These are phyloP conservation scores for Sarocladium oryzae DNA, from an alignment of 2,329 filamentous ascomycete genomes.

Conservation along the genomic window DNA sequence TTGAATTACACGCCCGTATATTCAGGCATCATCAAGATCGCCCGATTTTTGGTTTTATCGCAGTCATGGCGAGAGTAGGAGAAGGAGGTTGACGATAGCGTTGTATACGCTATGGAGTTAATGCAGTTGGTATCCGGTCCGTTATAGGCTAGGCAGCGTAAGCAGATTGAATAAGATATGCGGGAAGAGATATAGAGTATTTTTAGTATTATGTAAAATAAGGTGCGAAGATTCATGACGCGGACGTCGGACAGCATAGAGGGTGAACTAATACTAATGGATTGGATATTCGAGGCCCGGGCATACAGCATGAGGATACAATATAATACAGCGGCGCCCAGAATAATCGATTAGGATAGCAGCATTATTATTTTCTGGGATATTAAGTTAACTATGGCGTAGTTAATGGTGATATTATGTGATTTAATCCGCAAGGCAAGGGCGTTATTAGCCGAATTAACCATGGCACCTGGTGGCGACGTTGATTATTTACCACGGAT, in stretches of 20 bases:
- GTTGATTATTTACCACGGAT: background rate
- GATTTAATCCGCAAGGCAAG: background rate
- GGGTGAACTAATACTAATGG: background rate
- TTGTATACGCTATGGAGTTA: background rate
- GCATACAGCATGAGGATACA: background rate
- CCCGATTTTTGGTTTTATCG: background rate
- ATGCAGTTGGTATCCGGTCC: background rate
- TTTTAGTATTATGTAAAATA: conserved; percentile 6
- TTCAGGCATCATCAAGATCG: conserved; percentile 4
- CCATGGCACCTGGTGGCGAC: background rate
- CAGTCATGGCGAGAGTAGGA: conserved; percentile 4
- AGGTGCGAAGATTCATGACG: conserved; percentile 4
- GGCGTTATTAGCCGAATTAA: background rate
- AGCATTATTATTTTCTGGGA: background rate
- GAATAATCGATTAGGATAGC: background rate
- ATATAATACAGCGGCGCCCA: background rate
- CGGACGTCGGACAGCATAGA: background rate
- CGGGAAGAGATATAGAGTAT: background rate
- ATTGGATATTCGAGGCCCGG: conserved; percentile 5
- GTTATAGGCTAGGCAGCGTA: background rate
- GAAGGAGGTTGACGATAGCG: background rate
- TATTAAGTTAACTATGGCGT: background rate
- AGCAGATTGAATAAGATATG: conserved; percentile 6
- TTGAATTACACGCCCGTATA: conserved; percentile 6
- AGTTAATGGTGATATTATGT: background rate